Evolutionary conservation across 2,329 filamentous ascomycete genomes (phyloP).

Genomic region (Aspergillus neoniger): DNA sequence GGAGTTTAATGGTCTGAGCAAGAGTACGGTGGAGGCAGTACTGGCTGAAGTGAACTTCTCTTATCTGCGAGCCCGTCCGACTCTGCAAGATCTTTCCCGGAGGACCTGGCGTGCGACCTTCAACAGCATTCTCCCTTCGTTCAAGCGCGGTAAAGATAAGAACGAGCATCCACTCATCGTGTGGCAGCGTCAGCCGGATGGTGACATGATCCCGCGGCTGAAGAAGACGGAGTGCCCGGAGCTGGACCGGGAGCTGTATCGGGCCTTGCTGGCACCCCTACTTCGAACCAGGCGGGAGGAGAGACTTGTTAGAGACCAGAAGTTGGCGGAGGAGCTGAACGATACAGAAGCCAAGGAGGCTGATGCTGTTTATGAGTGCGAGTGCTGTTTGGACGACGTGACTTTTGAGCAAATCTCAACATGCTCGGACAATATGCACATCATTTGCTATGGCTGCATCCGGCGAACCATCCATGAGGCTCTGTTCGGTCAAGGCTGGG

Average conservation of each 20-base stretch:
- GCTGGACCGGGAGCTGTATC: conserved; percentile 46
- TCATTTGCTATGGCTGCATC: conserved; percentile 70
- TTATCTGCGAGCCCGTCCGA: conserved; percentile 47
- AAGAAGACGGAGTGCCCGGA: conserved; percentile 47
- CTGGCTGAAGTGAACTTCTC: conserved; percentile 52
- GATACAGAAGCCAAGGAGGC: conserved; percentile 44
- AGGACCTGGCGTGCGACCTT: conserved; percentile 50
- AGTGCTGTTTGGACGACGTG: conserved; percentile 51
- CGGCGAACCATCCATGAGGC: conserved; percentile 80
- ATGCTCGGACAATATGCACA: conserved; percentile 46
- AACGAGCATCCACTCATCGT: conserved; percentile 44
- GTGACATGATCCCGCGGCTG: conserved; percentile 36
- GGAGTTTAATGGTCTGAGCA: conserved; percentile 48
- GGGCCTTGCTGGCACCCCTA: conserved; percentile 41
- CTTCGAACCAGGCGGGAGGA: conserved; percentile 37
- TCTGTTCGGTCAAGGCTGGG: conserved; percentile 90
- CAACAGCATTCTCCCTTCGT: conserved; percentile 45
- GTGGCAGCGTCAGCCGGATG: conserved; percentile 40
- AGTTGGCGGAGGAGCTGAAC: conserved; percentile 46
- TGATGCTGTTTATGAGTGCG: conserved; percentile 50
- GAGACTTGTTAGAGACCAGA: conserved; percentile 41
- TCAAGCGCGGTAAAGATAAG: conserved; percentile 42
- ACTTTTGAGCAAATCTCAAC: conserved; percentile 51
- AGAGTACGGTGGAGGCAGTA: conserved; percentile 49
- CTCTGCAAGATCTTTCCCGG: conserved; percentile 44